A percentile compares a stretch with the other conserved stretches of the same genome.
phyloP scores from a whole-genome alignment of 495 filamentous ascomycete species.

The Schizothecium vesticola region DNA sequence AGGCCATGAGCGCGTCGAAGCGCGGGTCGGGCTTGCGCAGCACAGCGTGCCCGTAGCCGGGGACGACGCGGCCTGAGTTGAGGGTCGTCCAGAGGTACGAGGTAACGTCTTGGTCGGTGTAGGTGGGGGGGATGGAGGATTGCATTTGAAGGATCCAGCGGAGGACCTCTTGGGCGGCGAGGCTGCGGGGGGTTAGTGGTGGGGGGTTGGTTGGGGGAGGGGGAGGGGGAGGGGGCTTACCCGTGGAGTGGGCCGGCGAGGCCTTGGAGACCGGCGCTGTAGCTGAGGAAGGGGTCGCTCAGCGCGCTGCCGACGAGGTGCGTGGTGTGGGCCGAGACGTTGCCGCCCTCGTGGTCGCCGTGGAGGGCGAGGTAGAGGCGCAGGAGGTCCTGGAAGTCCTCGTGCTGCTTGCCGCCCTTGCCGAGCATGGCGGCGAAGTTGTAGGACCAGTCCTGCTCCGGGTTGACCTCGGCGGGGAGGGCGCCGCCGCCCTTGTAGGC shows the following conservation, averaged over 20 bases:
- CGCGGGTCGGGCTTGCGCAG: conserved; percentile 94
- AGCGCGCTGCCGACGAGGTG: conserved; percentile 95
- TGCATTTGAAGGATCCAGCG: conserved; percentile 96
- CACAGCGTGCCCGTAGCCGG: conserved; percentile 97
- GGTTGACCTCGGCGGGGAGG: conserved; percentile 70
- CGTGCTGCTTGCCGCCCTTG: conserved; percentile 75
- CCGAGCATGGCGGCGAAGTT: conserved; percentile 97
- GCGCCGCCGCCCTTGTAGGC: conserved; percentile 70
- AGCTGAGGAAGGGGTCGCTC: conserved; percentile 90
- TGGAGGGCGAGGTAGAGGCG: conserved; percentile 92
- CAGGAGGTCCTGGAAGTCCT: conserved; percentile 92
- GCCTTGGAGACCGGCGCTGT: conserved; percentile 92
- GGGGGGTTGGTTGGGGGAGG: not conserved
- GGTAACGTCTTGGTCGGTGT: conserved; percentile 72
- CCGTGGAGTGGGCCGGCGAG: conserved; percentile 93
- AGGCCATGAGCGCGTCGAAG: conserved; percentile 95
- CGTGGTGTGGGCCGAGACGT: conserved; percentile 95
- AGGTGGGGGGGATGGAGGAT: conserved; percentile 70
- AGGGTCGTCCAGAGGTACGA: conserved; percentile 90
- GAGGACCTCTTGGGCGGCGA: conserved; percentile 95
- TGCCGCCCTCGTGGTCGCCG: conserved; percentile 97
- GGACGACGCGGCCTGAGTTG: conserved; percentile 89
- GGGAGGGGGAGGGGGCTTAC: conserved; percentile 29
- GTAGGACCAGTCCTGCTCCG: conserved; percentile 90
- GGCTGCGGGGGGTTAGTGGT: conserved; percentile 34